Base-by-base conservation (phyloP, 768 basidiomycete species). In the Kwoniella mangroviensis region DNA sequence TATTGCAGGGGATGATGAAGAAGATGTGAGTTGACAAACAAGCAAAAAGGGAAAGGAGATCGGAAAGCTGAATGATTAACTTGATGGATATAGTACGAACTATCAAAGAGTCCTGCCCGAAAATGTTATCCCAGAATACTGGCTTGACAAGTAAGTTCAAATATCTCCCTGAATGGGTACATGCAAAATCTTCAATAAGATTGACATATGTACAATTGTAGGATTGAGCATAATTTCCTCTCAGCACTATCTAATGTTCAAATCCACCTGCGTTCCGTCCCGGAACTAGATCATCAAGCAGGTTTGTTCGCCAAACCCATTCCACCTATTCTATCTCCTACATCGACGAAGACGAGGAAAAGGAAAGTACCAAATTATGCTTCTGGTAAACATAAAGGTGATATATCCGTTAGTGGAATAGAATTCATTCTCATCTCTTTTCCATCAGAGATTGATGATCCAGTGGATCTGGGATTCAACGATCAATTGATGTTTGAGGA, bases 201-300 rank as follows among this genome's bases (percentile, higher is more conserved):
- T 41, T 60, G 21, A 60, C 58, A 19, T 34, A 34, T 34, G 34
- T 34, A 17, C 17, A 40, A 21, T 2, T 21, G 28, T 34, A 67
- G 66, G 45, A 59, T 67, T 49, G 66, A 67, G 51, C 21, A 13
- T 4, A 67, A 67, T 26, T 67, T 67, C 58, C 34, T 67, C 22
- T 28, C 45, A 17, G 57, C 66, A 13, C 49, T 67, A 49, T 59
- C 45, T 11, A 67, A 67, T 19, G 52, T 22, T 19, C 49, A 59
- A 51, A 52, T 67, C 49, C 56, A 60, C n/a, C 58, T 59, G 1
- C 66, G 66, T 11, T 59, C 66, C 7, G 42, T 58, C 13, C 49
- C 58, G 0, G 58, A 67, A 26, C 28, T 67, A 42, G 34, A 41
- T 34, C 34, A 60, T 22, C 66, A 67, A 67, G 66, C 34, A n/a